phyloP scores from a whole-genome alignment of 495 filamentous ascomycete genomes.

The Daldinia loculata region DNA sequence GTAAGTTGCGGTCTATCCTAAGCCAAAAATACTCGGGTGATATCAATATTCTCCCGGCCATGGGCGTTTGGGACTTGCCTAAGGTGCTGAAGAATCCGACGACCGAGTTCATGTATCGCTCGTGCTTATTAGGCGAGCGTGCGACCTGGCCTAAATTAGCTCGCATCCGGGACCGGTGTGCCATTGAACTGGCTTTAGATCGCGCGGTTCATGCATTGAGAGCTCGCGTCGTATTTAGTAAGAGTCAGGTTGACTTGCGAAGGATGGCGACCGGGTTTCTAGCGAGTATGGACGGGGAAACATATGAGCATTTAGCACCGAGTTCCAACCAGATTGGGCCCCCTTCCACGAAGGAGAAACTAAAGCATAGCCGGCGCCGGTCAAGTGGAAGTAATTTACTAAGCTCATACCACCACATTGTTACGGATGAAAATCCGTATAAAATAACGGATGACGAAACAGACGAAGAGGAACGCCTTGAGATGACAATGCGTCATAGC shows the following conservation, averaged over 20 bases:
- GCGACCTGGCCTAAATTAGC: constrained; percentile 92
- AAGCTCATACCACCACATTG: constrained; percentile 12
- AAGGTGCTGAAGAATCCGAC: constrained; percentile 87
- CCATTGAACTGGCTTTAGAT: constrained; percentile 88
- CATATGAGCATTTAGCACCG: constrained; percentile 13
- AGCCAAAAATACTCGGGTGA: constrained; percentile 95
- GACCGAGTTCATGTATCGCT: constrained; percentile 82
- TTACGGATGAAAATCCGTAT: constrained; percentile 33
- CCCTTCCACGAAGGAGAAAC: constrained; percentile 25
- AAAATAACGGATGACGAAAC: constrained; percentile 49
- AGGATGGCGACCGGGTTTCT: constrained; percentile 51
- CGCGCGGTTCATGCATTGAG: constrained; percentile 79
- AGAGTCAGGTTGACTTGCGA: constrained; percentile 70
- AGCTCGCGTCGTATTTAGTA: constrained; percentile 80
- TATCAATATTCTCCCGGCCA: constrained; percentile 89
- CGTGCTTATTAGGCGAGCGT: constrained; percentile 77
- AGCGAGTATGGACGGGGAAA: constrained; percentile 7
- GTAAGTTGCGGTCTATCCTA: constrained; percentile 80
- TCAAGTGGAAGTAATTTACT: constrained; percentile 43
- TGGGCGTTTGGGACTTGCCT: constrained; percentile 76
- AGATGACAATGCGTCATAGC: constrained; percentile 45
- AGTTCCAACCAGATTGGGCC: constrained; percentile 7
- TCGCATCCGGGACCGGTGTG: constrained; percentile 81
- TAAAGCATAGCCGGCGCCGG: constrained; percentile 36
- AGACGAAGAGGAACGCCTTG: constrained; percentile 55